These are phyloP conservation scores for Trametes gibbosa DNA, from an alignment of 768 basidiomycete species.

Conservation along the genomic window DNA sequence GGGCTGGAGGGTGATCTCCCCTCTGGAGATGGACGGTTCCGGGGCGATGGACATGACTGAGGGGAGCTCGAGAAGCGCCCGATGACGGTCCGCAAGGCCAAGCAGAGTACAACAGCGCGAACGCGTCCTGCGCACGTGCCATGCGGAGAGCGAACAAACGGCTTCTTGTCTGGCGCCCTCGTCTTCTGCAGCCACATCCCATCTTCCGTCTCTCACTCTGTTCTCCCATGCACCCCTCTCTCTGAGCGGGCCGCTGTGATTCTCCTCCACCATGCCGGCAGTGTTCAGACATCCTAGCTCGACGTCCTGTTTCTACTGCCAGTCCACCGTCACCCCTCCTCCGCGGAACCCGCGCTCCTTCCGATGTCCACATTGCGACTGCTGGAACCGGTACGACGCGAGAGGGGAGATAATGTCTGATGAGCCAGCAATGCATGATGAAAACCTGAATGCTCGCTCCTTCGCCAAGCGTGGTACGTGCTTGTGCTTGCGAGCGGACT, in stretches of 20 bases:
- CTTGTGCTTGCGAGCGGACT: no score
- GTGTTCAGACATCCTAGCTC: conserved; percentile 54
- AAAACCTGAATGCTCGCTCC: conserved; percentile 62
- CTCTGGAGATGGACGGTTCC: conserved; percentile 55
- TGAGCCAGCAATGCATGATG: conserved; percentile 86
- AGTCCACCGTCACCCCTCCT: conserved; percentile 39
- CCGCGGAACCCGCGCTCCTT: conserved; percentile 56
- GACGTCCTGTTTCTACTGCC: conserved; percentile 72
- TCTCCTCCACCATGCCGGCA: conserved; percentile 23
- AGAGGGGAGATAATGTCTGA: conserved; percentile 78
- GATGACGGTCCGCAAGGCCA: neutral
- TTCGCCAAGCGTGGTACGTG: conserved; percentile 71
- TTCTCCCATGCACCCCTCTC: neutral
- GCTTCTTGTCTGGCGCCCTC: neutral
- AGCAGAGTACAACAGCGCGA: conserved; percentile 22
- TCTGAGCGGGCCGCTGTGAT: neutral
- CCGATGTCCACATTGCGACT: conserved; percentile 63
- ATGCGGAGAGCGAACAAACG: conserved; percentile 1
- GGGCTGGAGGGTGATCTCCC: conserved; percentile 66
- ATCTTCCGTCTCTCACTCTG: neutral
- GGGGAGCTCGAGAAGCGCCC: neutral
- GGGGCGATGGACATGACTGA: conserved; percentile 42
- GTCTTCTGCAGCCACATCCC: conserved; percentile 1
- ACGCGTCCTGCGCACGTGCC: conserved; percentile 22
- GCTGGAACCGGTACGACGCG: conserved; percentile 73